Base-by-base conservation (phyloP, 192 early-diverging fungal species). In the Mortierella claussenii region DNA sequence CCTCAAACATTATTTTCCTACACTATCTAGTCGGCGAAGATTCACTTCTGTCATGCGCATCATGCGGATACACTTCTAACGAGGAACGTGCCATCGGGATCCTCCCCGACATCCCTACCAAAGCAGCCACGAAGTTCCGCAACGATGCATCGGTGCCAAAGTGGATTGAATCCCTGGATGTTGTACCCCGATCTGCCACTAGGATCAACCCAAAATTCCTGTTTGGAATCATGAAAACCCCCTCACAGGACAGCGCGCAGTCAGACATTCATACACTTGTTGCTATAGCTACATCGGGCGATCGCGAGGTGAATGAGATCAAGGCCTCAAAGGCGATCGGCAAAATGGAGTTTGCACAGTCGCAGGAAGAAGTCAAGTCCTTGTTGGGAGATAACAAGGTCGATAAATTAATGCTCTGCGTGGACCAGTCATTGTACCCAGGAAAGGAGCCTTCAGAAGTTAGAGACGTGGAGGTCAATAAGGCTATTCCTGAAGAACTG, bases 1-100 rank as follows among this genome's bases (percentile, higher is more conserved):
- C 13, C 13, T 33, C 43, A 17, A 26, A 18, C 33, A 45, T 36
- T 2, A 23, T n/a, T 33, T 57, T 43, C 8, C 12, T 63, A 20
- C n/a, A n/a, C n/a, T n/a, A n/a, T n/a, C n/a, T 57, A 81, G 87
- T 83, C 1, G 96, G 96, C 21, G 96, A 97, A 78, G 95, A 97
- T 56, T 87, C 87, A 1, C 52, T 97, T 49, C 74, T 96, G 21
- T 65, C 70, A 0, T 97, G 96, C 69, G 21, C 63, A 3, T 36
- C 55, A n/a, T 97, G 96, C 65, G 87, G 85, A 26, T 95, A 96
- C 75, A 85, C 86, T 18, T 92, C 95, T 3, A 97, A 97, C 60
- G 93, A 93, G 54, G 95, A 97, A 65, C 82, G 87, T 4, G 93
- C 93, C 18, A 32, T 79, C 15, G 89, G 85, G 12, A 36, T 79